phyloP scores from a whole-genome alignment of 495 filamentous ascomycete genomes.

The Aspergillus incahuasiensis region DNA sequence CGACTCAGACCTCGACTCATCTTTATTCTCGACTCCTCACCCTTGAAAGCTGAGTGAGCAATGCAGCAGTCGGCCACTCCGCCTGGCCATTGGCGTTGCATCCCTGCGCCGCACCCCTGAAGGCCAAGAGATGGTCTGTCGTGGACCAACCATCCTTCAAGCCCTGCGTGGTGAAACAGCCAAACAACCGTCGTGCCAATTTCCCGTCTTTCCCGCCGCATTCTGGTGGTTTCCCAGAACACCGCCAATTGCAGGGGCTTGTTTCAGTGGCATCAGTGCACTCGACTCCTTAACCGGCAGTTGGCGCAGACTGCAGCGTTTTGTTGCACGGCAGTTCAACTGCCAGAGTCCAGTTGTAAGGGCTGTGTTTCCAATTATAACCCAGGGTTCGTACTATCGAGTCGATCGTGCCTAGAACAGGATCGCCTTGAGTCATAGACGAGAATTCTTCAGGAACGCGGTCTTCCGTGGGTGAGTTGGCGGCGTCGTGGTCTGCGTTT shows the following conservation, averaged over 20 bases:
- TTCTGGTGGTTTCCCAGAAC: not conserved
- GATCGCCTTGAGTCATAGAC: not conserved
- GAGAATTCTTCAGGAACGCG: not conserved
- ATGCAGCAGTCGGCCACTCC: not conserved
- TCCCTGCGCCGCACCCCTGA: not conserved
- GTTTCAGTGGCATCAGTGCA: not conserved
- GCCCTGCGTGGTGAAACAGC: not conserved
- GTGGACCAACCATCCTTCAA: conserved; percentile 1
- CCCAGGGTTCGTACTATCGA: not conserved
- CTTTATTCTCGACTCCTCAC: not conserved
- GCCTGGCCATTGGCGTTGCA: not conserved
- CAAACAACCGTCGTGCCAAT: not conserved
- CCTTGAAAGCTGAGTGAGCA: not conserved
- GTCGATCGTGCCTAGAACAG: not conserved
- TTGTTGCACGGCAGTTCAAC: not conserved
- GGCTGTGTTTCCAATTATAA: not conserved
- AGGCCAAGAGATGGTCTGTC: not conserved
- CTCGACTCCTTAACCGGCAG: not conserved
- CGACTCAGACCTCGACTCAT: not conserved
- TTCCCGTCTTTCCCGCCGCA: not conserved
- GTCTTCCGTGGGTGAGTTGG: not conserved
- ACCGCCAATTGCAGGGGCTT: not conserved
- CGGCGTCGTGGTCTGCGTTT: not conserved
- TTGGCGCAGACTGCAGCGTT: not conserved
- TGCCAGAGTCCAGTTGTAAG: not conserved